Conservation (phyloP, 192 early-diverging fungal species). For the Globomyces pollinis-pini region DNA sequence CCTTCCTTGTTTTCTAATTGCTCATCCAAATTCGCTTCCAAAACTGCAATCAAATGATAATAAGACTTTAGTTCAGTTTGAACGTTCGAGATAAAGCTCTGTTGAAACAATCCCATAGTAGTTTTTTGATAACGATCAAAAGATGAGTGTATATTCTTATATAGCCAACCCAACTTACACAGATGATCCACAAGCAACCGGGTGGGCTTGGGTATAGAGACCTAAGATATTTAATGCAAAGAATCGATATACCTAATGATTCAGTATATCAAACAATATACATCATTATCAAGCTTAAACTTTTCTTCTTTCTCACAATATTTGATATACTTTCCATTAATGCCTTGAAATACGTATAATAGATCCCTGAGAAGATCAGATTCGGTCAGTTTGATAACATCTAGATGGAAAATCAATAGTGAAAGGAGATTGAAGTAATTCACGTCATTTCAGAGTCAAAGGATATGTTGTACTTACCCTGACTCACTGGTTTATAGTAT, state of each 20-base stretch:
- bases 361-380: conserved; percentile 66
- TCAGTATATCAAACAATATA: too few species aligned
- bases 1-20: conserved; percentile 27
- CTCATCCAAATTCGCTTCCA: conserved; percentile 65
- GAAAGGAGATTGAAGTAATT: not conserved
- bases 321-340: conserved; percentile 77
- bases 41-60: conserved; percentile 74
- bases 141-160: conserved; percentile 54
- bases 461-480: too few species aligned
- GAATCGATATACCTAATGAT: too few species aligned
- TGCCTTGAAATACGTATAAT: conserved; percentile 88
- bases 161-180: conserved; percentile 73
- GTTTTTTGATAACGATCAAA: conserved; percentile 26
- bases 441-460: too few species aligned
- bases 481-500: not conserved
- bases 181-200: conserved; percentile 58
- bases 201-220: conserved; percentile 50
- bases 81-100: conserved; percentile 77
- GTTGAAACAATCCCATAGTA: conserved; percentile 23
- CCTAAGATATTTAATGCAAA: conserved; percentile 22
- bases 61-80: conserved; percentile 76
- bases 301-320: conserved; percentile 41
- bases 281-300: conserved; percentile 46
- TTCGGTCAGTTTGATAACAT: conserved; percentile 9
- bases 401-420: conserved; percentile 2